Evolutionary conservation across 352 stramenopile species (phyloP).

Genomic region (Pythium phragmitis): DNA sequence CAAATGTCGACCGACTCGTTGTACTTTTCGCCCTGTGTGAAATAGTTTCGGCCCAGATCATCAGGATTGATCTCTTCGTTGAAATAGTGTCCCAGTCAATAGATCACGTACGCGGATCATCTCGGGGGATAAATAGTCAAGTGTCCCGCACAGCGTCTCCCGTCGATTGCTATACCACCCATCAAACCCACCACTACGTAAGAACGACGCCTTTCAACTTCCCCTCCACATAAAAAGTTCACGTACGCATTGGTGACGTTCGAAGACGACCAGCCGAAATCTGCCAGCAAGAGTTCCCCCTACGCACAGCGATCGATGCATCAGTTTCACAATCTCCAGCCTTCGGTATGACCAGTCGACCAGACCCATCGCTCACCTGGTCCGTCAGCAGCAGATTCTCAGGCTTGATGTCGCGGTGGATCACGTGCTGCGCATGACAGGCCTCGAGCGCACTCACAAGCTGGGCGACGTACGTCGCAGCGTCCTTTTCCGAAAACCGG

Average conservation of each 20-base stretch:
- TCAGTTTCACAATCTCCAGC: not conserved
- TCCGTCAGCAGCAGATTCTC: slow-evolving; percentile 91
- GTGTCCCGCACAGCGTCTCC: slow-evolving; percentile 97
- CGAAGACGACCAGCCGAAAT: slow-evolving; percentile 99
- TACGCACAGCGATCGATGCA: slow-evolving; percentile 11
- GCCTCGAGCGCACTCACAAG: slow-evolving; percentile 66
- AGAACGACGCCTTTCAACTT: not conserved
- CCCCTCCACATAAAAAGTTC: not conserved
- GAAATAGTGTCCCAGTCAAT: not conserved
- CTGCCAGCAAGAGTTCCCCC: slow-evolving; percentile 97
- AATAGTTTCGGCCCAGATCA: not conserved
- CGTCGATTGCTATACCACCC: slow-evolving; percentile 63
- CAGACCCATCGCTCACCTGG: slow-evolving; percentile 4
- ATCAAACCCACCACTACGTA: not conserved
- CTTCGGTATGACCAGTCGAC: not conserved
- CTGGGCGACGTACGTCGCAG: slow-evolving; percentile 67
- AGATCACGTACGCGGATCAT: slow-evolving; percentile 93
- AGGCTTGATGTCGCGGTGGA: slow-evolving; percentile 96
- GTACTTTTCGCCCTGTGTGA: slow-evolving; percentile 90
- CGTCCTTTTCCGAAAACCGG: slow-evolving; percentile 53
- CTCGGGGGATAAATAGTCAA: slow-evolving; percentile 99
- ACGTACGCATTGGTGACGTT: slow-evolving; percentile 76
- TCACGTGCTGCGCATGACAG: slow-evolving; percentile 81
- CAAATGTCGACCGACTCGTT: slow-evolving; percentile 99
- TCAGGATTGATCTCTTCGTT: not conserved